phyloP scores from a whole-genome alignment of 257 asterid genomes.

The Rehmannia glutinosa region DNA sequence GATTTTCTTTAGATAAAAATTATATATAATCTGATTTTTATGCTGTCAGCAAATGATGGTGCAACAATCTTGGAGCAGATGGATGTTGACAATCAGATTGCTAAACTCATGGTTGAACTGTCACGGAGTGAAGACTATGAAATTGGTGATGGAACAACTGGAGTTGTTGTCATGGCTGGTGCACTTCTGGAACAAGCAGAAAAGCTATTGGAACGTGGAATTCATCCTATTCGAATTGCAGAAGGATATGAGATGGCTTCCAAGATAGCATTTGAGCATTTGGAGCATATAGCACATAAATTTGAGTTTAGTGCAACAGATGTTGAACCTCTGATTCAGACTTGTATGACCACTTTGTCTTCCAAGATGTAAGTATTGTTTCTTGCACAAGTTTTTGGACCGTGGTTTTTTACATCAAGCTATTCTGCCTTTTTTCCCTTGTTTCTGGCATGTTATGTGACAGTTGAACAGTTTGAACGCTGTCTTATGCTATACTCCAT shows the following conservation, averaged over 20 bases:
- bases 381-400: not conserved
- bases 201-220: too few relatives aligned
- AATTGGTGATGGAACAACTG: too few relatives aligned
- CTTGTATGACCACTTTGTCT: too few relatives aligned
- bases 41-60: conserved; percentile 83
- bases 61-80: conserved; percentile 94
- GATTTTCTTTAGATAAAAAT: not conserved
- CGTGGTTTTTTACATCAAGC: not conserved
- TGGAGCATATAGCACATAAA: conserved; percentile 66
- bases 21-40: not conserved
- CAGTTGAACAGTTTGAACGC: not conserved
- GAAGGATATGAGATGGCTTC: conserved; percentile 97
- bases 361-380: conserved; percentile 70
- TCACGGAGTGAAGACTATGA: too few relatives aligned
- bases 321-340: too few relatives aligned
- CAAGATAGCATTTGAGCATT: conserved; percentile 76
- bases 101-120: too few relatives aligned
- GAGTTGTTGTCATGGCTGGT: too few relatives aligned
- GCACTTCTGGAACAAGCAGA: too few relatives aligned
- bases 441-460: not conserved
- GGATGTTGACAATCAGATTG: too few relatives aligned
- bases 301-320: conserved; percentile 60
- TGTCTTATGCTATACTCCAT: not conserved
- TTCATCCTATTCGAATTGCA: too few relatives aligned
- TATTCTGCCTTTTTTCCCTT: not conserved